Evolutionary conservation across 768 basidiomycete genomes (phyloP), one percentile per base, ranked within the genome.

Genomic region (Boletus reticulatus): DNA sequence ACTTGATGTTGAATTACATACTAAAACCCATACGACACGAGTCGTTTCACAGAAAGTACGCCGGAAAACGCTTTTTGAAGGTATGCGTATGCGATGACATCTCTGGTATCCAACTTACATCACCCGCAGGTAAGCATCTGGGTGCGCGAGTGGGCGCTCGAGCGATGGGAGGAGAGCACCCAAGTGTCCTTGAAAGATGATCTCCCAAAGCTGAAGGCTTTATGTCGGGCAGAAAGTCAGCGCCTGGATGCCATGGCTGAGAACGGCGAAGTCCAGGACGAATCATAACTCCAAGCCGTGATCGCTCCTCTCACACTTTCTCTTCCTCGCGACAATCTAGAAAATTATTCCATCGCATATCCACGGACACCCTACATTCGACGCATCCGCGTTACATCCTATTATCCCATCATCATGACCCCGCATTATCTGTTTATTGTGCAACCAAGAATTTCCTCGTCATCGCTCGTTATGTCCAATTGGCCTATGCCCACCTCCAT

Each of bases 41-140:
- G 48, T 84, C 84, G 29, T 87, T 97, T 68, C 85, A 82, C 76
- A 89, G 88, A 75, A 97, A 98, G 75, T 98, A 94, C 66, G 85
- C 91, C 0, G 80, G 84, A 29, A 92, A 88, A 74, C 88, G 83
- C 48, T 92, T 84, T 74, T 76, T 90, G 76, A 93, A 92, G 81
- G 92, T 93, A 45, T 17, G 78, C 69, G 0, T 39, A 5, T 8
- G 20, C 22, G 9, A 31, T 5, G 0, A 42, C 13, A 9, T 10
- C 8, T 10, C 8, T 27, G 46, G 10, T 0, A 7, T 43, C 17
- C 49, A 14, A 47, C 59, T 56, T 4, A 66, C 11, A 2, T 51
- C 39, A 6, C 42, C 16, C 57, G 37, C 57, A 96, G 88, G 88
- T 91, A 32, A 92, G 92, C 64, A 76, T 87, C 48, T 92, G 83